Conservation (phyloP, 331 rosid species). For the Pyracantha coccinea region DNA sequence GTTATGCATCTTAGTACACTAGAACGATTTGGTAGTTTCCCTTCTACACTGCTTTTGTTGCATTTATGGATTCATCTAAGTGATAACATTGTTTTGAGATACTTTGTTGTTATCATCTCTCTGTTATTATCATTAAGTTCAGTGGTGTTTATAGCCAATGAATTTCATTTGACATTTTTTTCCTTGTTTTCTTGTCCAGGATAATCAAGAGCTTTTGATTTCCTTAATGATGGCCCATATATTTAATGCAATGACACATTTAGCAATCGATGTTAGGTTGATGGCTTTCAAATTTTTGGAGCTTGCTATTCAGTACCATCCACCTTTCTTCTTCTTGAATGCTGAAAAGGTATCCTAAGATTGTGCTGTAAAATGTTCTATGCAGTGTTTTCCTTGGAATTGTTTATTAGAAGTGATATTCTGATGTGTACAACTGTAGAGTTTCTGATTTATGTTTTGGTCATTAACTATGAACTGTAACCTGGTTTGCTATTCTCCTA, state of each 20-base stretch:
- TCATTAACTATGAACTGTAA: neutral
- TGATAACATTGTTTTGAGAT: neutral
- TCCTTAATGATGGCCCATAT: slow-evolving; percentile 72
- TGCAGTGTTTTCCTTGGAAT: neutral
- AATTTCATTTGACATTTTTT: slow-evolving; percentile 7
- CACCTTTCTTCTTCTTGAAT: slow-evolving; percentile 52
- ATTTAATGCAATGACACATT: slow-evolving; percentile 82
- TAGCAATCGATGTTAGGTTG: slow-evolving; percentile 60
- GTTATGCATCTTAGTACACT: neutral
- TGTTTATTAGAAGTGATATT: neutral
- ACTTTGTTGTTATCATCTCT: neutral
- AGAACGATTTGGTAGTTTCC: neutral
- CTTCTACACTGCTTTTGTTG: neutral
- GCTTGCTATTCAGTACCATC: slow-evolving; percentile 59
- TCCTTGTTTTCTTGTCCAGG: slow-evolving; percentile 39
- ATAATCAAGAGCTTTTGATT: slow-evolving; percentile 56
- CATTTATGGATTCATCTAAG: neutral
- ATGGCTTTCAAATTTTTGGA: slow-evolving; percentile 77
- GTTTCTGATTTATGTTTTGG: neutral
- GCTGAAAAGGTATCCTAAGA: slow-evolving; percentile 66
- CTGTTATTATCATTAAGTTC: neutral
- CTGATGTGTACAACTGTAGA: neutral
- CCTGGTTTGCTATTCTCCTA: neutral
- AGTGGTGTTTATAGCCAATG: neutral
- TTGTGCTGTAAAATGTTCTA: slow-evolving; percentile 9